Conservation (phyloP, 2,329 filamentous ascomycete genomes). For the Clarireedia homoeocarpa region DNA sequence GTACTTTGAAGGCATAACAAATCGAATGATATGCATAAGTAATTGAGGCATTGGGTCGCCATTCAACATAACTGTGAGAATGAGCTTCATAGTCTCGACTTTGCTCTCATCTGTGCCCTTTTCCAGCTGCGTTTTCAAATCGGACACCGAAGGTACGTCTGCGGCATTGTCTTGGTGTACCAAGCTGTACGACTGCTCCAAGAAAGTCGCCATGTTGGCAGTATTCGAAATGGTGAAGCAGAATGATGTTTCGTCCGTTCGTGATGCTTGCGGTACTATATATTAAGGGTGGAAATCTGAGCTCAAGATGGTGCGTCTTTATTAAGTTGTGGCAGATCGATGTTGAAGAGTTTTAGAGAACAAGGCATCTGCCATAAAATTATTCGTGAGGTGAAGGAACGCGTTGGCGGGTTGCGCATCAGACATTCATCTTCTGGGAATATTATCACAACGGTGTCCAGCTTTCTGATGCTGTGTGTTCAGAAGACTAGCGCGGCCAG, state of each 20-base stretch:
- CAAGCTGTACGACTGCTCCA: slow-evolving; percentile 92
- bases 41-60: slow-evolving; percentile 92
- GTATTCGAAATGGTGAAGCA: slow-evolving; percentile 12
- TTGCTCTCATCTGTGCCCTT: slow-evolving; percentile 91
- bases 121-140: slow-evolving; percentile 87
- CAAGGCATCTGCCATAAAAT: slow-evolving; percentile 10
- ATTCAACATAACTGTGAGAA: slow-evolving; percentile 95
- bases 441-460: slow-evolving; percentile 10
- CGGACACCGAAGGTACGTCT: slow-evolving; percentile 82
- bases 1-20: slow-evolving; percentile 97
- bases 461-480: slow-evolving; percentile 11
- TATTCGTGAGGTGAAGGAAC: slow-evolving; percentile 16
- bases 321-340: slow-evolving; percentile 8
- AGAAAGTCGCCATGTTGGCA: slow-evolving; percentile 80
- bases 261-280: slow-evolving; percentile 3
- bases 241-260: slow-evolving; percentile 18
- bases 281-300: slow-evolving; percentile 13
- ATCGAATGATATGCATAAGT: slow-evolving; percentile 99
- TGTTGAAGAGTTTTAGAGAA: slow-evolving; percentile 10
- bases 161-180: slow-evolving; percentile 96
- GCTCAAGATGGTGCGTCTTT: slow-evolving; percentile 11
- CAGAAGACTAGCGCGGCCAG: slow-evolving; percentile 9
- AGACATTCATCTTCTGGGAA: slow-evolving; percentile 5
- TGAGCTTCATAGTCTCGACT: slow-evolving; percentile 91
- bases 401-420: slow-evolving; percentile 22